Percentiles rank a stretch among this genome's conserved stretches.
Evolutionary conservation across 768 basidiomycete species (phyloP).

Genomic region (Mycena sanguinolenta): DNA sequence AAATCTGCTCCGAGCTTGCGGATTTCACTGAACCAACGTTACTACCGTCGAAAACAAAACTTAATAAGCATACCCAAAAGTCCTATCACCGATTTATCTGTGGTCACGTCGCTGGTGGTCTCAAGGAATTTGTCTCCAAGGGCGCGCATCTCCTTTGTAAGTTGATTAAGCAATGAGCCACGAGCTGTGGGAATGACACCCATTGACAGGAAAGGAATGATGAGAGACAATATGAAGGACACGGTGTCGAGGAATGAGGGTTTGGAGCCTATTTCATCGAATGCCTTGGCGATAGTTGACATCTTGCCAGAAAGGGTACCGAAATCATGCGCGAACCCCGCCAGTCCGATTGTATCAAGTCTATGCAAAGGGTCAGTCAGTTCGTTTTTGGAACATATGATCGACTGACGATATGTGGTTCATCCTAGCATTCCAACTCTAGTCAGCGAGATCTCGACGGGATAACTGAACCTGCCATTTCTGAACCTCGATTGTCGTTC

Average conservation of each 20-base stretch:
- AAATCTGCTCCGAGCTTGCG: slow-evolving; percentile 7
- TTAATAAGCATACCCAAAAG: background rate
- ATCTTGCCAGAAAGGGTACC: slow-evolving; percentile 14
- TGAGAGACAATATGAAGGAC: background rate
- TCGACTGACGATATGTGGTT: slow-evolving; percentile 18
- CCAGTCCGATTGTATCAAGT: slow-evolving; percentile 19
- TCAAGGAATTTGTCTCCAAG: slow-evolving; percentile 14
- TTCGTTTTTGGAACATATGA: background rate
- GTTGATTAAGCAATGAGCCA: background rate
- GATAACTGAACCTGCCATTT: slow-evolving; percentile 1
- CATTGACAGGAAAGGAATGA: slow-evolving; percentile 5
- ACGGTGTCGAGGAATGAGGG: background rate
- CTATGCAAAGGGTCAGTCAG: background rate
- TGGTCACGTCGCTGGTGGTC: background rate
- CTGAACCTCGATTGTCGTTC: slow-evolving; percentile 21
- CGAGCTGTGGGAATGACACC: background rate
- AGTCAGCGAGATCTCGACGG: too few species aligned
- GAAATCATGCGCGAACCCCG: slow-evolving; percentile 25
- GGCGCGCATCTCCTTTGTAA: background rate
- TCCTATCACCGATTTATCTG: slow-evolving; percentile 19
- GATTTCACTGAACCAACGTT: background rate
- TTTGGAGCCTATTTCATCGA: slow-evolving; percentile 15
- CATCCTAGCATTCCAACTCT: slow-evolving; percentile 11
- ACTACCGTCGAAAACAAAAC: too few species aligned
- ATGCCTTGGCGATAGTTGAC: background rate